phyloP scores from a whole-genome alignment of 495 filamentous ascomycete species.

The Lindgomyces ingoldianus region DNA sequence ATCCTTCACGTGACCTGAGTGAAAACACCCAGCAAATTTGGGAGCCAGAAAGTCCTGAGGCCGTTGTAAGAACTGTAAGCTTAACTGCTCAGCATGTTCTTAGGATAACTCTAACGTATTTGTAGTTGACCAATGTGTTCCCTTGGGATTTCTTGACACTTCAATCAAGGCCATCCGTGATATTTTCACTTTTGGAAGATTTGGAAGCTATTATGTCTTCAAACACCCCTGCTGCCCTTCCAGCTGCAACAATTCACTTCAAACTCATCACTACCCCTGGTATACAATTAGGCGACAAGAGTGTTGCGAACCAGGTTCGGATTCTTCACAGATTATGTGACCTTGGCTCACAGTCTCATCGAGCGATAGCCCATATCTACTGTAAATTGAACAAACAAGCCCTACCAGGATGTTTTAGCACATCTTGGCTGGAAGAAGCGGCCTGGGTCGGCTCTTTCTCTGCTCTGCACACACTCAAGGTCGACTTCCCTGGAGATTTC shows the following conservation, averaged over 20 bases:
- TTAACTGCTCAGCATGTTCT: too few species aligned
- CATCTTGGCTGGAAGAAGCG: neutral
- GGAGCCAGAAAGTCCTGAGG: too few species aligned
- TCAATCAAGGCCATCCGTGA: neutral
- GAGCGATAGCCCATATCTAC: neutral
- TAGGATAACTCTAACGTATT: too few species aligned
- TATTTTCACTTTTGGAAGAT: conserved; percentile 2
- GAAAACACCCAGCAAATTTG: too few species aligned
- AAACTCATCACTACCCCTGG: neutral
- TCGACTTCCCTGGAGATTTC: neutral
- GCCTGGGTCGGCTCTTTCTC: neutral
- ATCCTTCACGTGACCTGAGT: too few species aligned
- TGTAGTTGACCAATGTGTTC: neutral
- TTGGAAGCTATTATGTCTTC: neutral
- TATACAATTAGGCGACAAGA: neutral
- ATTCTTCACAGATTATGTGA: neutral
- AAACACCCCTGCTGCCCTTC: neutral
- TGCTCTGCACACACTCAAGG: neutral
- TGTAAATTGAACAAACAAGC: neutral
- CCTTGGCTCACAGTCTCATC: neutral
- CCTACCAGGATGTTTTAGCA: neutral
- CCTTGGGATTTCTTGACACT: neutral
- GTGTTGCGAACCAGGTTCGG: neutral
- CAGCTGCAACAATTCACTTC: neutral
- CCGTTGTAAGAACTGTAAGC: too few species aligned